phyloP scores from a whole-genome alignment of 495 filamentous ascomycete genomes.

The Xeromyces bisporus region DNA sequence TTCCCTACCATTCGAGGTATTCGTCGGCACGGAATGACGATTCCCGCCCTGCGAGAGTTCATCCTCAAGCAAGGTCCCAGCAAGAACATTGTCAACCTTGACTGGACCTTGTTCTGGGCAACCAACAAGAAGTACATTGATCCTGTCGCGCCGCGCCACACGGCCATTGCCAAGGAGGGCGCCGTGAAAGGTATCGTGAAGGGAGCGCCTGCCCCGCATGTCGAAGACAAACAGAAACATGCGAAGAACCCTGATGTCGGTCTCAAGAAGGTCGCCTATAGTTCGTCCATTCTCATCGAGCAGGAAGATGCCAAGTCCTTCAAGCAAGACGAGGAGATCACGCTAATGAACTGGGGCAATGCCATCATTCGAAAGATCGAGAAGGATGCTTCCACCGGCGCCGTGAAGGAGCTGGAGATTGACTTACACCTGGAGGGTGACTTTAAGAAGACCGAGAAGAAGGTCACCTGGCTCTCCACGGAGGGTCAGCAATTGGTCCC shows the following conservation, averaged over 20 bases:
- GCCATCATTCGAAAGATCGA: slow-evolving; percentile 64
- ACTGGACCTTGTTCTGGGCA: slow-evolving; percentile 87
- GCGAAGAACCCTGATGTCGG: slow-evolving; percentile 74
- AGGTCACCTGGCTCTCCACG: slow-evolving; percentile 75
- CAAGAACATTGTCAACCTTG: slow-evolving; percentile 74
- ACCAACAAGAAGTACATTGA: slow-evolving; percentile 94
- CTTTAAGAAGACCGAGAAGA: slow-evolving; percentile 87
- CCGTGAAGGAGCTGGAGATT: slow-evolving; percentile 50
- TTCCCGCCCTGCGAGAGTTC: slow-evolving; percentile 75
- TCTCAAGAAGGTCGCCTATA: slow-evolving; percentile 67
- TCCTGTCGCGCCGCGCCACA: slow-evolving; percentile 71
- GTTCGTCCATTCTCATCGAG: slow-evolving; percentile 55
- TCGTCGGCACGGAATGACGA: slow-evolving; percentile 75
- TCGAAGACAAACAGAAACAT: slow-evolving; percentile 66
- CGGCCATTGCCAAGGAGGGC: slow-evolving; percentile 52
- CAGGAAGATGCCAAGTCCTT: slow-evolving; percentile 74
- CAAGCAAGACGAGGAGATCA: slow-evolving; percentile 77
- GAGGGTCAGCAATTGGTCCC: slow-evolving; percentile 60
- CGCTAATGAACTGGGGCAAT: slow-evolving; percentile 92
- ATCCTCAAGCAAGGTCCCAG: slow-evolving; percentile 85
- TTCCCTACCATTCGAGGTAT: slow-evolving; percentile 90
- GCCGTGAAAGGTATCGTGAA: slow-evolving; percentile 50
- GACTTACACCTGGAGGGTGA: slow-evolving; percentile 79
- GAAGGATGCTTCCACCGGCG: slow-evolving; percentile 32
- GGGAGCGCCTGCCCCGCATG: slow-evolving; percentile 46